These are phyloP conservation scores for Picochlorum costavermella DNA, from an alignment of 139 green algal genomes.

Conservation along the genomic window DNA sequence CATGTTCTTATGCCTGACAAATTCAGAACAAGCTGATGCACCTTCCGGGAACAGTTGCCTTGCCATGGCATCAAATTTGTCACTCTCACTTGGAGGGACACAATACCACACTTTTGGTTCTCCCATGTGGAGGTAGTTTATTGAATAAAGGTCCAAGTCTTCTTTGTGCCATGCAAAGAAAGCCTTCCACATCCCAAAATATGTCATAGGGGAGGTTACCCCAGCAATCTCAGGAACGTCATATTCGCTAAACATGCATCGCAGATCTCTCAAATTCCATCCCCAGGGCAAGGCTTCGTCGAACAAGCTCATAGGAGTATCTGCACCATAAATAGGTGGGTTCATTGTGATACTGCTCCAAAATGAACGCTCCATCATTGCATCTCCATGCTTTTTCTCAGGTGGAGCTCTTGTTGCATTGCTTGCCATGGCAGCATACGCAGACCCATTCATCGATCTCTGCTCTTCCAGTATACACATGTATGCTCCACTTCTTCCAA, in stretches of 20 bases:
- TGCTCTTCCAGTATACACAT: conserved; percentile 35
- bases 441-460: conserved; percentile 18
- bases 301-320: conserved; percentile 63
- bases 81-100: conserved; percentile 52
- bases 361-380: conserved; percentile 51
- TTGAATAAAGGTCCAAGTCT: conserved; percentile 83
- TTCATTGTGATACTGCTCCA: conserved; percentile 63
- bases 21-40: conserved; percentile 46
- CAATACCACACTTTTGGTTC: conserved; percentile 83
- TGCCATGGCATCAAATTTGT: conserved; percentile 63
- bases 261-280: conserved; percentile 64
- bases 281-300: conserved; percentile 35
- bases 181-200: conserved; percentile 61
- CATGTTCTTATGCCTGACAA: conserved; percentile 73
- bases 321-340: conserved; percentile 78
- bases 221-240: conserved; percentile 35
- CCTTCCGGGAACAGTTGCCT: conserved; percentile 41
- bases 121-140: conserved; percentile 95
- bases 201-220: conserved; percentile 76
- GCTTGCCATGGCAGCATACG: conserved; percentile 15
- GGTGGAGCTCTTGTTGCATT: neutral
- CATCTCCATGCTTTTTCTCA: conserved; percentile 10
- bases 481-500: conserved; percentile 26
- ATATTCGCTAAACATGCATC: conserved; percentile 55
- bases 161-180: conserved; percentile 83